Evolutionary conservation across 163 green algal genomes (phyloP), one percentile per base, ranked within the genome.

Genomic region (Smithsoniella earleae): DNA sequence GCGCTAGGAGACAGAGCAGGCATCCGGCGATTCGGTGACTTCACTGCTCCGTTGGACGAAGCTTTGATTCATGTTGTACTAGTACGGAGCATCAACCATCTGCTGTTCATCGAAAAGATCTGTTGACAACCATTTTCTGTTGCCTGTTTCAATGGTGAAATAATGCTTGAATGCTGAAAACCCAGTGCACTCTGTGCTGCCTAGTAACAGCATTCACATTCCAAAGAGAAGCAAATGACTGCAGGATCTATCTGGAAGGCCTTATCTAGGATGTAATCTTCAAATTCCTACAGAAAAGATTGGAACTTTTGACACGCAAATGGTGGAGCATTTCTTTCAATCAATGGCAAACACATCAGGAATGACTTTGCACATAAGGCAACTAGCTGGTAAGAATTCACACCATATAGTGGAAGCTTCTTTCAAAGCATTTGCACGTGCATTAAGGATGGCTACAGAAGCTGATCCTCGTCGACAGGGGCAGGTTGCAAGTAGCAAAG

Each of bases 401-500:
- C 94, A 98, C 82, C 94, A 98, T 86, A 98, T 98, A 38, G 89
- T 98, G 64, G 94, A 98, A 81, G 90, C 91, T 0, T 96, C 92
- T 0, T 98, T 98, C 84, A 98, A 98, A 78, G 76, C 76, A 13
- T 98, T 98, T 87, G 94, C 94, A 0, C 84, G 94, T 0, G 94
- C 94, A 22, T 80, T 98, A 54, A 79, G 94, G 8, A 63, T 74
- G 22, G 94, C 94, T 1, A 89, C 78, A 33, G 91, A 96, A 76
- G 75, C 81, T 3, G 93, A 98, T 69, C 86, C 88, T 49, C 86
- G 93, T 3, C 81, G 93, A 10, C 76, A 64, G 0, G 90, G 90
- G 5, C 85, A 81, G 37, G 85, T 98, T 27, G 92, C 93, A 2
- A 92, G 81, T 63, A 92, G 83, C 49, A 97, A 97, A 81, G 92